A percentile compares a stretch with the other conserved stretches of the same genome.
These are phyloP conservation scores for Collybia mongolica DNA, from an alignment of 768 basidiomycete genomes.

Conservation along the genomic window DNA sequence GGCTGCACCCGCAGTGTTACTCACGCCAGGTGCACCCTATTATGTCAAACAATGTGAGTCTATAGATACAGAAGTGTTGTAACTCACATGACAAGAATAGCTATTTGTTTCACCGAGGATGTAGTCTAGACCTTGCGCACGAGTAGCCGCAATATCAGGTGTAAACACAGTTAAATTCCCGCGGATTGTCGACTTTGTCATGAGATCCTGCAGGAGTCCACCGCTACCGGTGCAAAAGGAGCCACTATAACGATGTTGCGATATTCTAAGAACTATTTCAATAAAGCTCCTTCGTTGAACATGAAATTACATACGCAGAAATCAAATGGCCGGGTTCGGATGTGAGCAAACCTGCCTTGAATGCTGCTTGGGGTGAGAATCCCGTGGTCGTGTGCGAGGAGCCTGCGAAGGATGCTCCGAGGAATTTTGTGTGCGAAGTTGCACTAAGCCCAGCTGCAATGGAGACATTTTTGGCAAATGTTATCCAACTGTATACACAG, in stretches of 20 bases:
- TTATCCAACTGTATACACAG: constrained; percentile 43
- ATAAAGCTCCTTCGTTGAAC: neutral
- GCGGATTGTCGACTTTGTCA: constrained; percentile 59
- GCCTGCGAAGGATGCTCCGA: constrained; percentile 47
- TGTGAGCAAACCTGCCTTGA: constrained; percentile 47
- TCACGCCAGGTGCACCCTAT: constrained; percentile 41
- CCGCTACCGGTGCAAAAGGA: constrained; percentile 57
- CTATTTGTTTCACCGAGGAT: constrained; percentile 66
- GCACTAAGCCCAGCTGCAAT: constrained; percentile 34
- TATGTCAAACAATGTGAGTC: neutral
- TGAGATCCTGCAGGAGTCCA: constrained; percentile 58
- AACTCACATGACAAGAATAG: constrained; percentile 40
- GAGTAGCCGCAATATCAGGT: constrained; percentile 53
- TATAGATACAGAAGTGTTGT: neutral
- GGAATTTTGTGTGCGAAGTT: constrained; percentile 41
- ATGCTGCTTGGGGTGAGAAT: constrained; percentile 64
- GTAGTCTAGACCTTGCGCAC: constrained; percentile 46
- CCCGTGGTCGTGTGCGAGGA: constrained; percentile 44
- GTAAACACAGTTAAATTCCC: constrained; percentile 52
- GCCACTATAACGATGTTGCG: constrained; percentile 59
- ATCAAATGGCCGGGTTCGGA: constrained; percentile 49
- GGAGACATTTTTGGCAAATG: constrained; percentile 49
- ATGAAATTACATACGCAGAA: constrained; percentile 39
- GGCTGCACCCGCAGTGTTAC: constrained; percentile 55
- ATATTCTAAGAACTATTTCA: constrained; percentile 36